A percentile compares a stretch with the other conserved stretches of the same genome.
Evolutionary conservation across 768 basidiomycete species (phyloP).

Genomic region (Clathrus columnatus): DNA sequence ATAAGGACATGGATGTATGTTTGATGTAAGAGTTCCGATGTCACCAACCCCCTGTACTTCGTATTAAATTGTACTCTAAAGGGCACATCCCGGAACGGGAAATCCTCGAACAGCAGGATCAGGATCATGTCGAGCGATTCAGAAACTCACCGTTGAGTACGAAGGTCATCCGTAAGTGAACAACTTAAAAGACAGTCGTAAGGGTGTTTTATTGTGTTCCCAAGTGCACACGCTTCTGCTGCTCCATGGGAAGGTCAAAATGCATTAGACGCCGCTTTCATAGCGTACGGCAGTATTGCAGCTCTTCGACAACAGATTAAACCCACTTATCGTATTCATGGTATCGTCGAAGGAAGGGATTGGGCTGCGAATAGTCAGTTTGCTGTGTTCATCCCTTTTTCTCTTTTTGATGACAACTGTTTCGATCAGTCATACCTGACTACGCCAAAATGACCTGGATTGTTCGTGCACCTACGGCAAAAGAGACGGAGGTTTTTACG

Average conservation of each 20-base stretch:
- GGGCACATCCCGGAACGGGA: conserved; percentile 69
- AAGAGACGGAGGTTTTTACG: conserved; percentile 15
- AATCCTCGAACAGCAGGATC: conserved; percentile 39
- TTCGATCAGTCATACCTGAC: conserved; percentile 21
- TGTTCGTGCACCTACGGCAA: conserved; percentile 19
- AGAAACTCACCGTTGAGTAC: conserved; percentile 59
- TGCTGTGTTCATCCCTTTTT: neutral
- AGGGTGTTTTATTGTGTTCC: neutral
- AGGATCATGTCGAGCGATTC: conserved; percentile 53
- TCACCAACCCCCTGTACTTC: neutral
- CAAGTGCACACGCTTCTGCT: conserved; percentile 68
- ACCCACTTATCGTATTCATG: conserved; percentile 73
- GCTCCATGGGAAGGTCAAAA: conserved; percentile 85
- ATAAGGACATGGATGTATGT: conserved; percentile 64
- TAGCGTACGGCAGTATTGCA: conserved; percentile 73
- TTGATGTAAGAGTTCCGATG: conserved; percentile 12
- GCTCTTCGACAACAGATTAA: conserved; percentile 81
- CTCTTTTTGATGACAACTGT: neutral
- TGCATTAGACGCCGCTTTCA: conserved; percentile 80
- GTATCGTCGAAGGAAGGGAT: conserved; percentile 60
- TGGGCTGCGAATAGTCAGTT: conserved; percentile 63
- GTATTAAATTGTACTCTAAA: conserved; percentile 19
- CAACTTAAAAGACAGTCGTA: neutral
- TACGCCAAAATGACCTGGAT: conserved; percentile 23
- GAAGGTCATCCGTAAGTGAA: conserved; percentile 58